Base-by-base conservation (phyloP, 768 basidiomycete genomes). In the Serendipita sp. region DNA sequence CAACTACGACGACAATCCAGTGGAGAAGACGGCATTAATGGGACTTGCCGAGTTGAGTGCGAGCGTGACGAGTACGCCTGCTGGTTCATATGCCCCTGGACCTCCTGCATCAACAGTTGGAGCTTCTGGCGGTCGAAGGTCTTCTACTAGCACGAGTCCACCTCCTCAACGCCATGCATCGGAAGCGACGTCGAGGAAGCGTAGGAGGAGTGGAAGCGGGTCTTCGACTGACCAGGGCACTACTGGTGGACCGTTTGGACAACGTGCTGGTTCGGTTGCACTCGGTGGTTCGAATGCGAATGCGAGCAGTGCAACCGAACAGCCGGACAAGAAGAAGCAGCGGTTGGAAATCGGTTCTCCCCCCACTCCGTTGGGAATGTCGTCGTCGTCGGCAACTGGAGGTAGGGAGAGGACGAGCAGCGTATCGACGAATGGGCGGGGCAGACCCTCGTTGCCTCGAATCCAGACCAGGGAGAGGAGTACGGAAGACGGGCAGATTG, bases 281-380 rank as follows among this genome's bases (percentile, higher is more conserved):
- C 9, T 28, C 9, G n/a, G 11, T 42, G 42, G 9, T 28, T 20
- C n/a, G n/a, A 28, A 28, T 20, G 30, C 20, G 11, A 9, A n/a
- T 58, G 53, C 53, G 20, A n/a, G 11, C 11, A 24, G 24, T n/a
- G 53, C 24, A 4, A 28, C 9, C 2, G 53, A 22, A 28, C 24
- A 58, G 53, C 53, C 53, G 11, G 53, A 58, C 11, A 58, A 58
- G 53, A 58, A 58, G 53, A 58, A 58, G 53, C 53, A 58, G 53
- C 53, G 53, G 9, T 33, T 58, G 30, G 53, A 58, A 24, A 48
- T 28, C 26, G 53, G 53, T 13, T 58, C 53, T 0, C 53, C 53
- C n/a, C 20, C 53, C 1, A n/a, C 53, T 9, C 24, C 31, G 11
- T 11, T 26, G 26, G 30, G 17, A 9, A 0, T 50, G 45, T 50